phyloP scores from a whole-genome alignment of 495 filamentous ascomycete genomes.

The Aspergillus campestris region DNA sequence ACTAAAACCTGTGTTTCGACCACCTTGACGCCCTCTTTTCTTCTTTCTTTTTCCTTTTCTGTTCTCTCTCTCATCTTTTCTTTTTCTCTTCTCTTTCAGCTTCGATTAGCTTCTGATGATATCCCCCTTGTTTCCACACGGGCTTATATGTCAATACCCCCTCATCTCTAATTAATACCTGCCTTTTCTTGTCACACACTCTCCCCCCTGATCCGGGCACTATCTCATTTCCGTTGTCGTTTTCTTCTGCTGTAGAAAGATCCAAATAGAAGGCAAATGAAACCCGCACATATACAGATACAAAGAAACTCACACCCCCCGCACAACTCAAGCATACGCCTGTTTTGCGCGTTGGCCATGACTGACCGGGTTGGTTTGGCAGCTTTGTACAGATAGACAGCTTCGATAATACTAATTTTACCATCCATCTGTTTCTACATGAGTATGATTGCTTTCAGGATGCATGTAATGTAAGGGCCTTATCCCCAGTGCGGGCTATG shows the following conservation, averaged over 20 bases:
- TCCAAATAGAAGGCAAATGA: slow-evolving; percentile 14
- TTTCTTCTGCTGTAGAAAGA: slow-evolving; percentile 11
- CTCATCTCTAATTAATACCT: slow-evolving; percentile 25
- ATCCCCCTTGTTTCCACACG: slow-evolving; percentile 28
- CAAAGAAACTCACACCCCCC: too few species aligned
- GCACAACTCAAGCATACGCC: too few species aligned
- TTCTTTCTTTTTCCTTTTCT: slow-evolving; percentile 10
- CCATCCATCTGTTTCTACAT: too few species aligned
- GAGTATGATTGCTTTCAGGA: too few species aligned
- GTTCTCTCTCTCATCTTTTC: slow-evolving; percentile 9
- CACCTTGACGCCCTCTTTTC: slow-evolving; percentile 20
- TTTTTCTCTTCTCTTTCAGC: slow-evolving; percentile 8
- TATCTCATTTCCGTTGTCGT: not conserved
- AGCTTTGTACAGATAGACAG: too few species aligned
- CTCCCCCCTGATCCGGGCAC: slow-evolving; percentile 8
- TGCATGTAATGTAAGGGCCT: too few species aligned
- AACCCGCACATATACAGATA: slow-evolving; percentile 4
- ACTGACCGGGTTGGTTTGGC: too few species aligned
- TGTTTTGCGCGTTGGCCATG: too few species aligned
- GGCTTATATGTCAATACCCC: slow-evolving; percentile 18
- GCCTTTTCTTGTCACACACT: slow-evolving; percentile 5
- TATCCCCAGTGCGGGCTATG: too few species aligned
- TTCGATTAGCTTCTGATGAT: slow-evolving; percentile 24
- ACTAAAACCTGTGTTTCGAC: slow-evolving; percentile 8
- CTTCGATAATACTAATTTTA: not conserved